Base-by-base conservation (phyloP, 768 basidiomycete species). In the Candolleomyces efflorescens region DNA sequence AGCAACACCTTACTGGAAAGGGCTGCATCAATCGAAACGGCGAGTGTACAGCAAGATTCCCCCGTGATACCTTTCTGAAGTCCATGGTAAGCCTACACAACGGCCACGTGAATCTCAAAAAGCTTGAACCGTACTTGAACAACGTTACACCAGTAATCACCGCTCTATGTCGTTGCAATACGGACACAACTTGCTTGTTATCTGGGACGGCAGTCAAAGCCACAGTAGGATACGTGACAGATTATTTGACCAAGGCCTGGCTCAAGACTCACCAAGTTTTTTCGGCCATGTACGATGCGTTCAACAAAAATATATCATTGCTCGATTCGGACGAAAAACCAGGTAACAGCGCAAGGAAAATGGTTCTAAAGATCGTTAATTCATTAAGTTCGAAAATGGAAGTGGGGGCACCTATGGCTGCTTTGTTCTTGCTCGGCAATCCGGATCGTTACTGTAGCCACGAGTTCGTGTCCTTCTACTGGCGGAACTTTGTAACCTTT, bases 121-220 rank as follows among this genome's bases (percentile, higher is more conserved):
- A 47, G 22, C 2, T 5, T 2, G 46, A 47, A 22, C 3, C 46
- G 11, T 12, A 3, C 20, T 4, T 47, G 2, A 47, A 47, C 46
- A 71, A 67, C 3, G 63, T 68, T 18, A 67, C 68, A 10, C 55
- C 66, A 10, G 10, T 60, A 3, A 3, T 75, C 0, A 66, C 68
- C 24, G 73, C 71, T 54, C 37, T 73, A 7, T 26, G 72, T 9
- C 46, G 72, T 10, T 75, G 69, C 50, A 76, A 77, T 55, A 69
- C 74, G 23, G 72, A 78, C 64, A 65, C 73, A 0, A 73, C 73
- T 0, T 69, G 71, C 55, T 50, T 78, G 1, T 44, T 70, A 10
- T 77, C 73, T 18, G 77, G 77, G 0, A 78, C 77, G 5, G 66
- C 71, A 0, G 67, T 79, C 1, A 76, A 77, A 49, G 67, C 73